Evolutionary conservation across 2,329 filamentous ascomycete genomes (phyloP).

Genomic region (Metarhizium guizhouense): DNA sequence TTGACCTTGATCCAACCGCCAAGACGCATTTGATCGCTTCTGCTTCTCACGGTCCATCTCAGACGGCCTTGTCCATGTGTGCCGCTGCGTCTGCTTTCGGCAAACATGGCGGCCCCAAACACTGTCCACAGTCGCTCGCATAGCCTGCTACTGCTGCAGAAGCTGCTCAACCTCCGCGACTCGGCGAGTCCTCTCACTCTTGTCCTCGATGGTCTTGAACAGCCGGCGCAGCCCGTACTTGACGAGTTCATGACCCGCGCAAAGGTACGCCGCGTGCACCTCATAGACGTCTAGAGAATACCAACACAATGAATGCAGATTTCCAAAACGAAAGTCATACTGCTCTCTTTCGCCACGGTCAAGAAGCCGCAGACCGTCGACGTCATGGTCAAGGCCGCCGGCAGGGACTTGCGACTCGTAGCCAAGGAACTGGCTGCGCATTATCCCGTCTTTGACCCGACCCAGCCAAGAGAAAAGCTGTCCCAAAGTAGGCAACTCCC

Average conservation of each 20-base stretch:
- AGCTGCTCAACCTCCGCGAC: constrained; percentile 69
- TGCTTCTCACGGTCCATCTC: background rate
- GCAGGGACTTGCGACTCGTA: constrained; percentile 48
- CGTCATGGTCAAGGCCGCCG: constrained; percentile 54
- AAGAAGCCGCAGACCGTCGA: constrained; percentile 56
- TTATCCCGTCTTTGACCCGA: constrained; percentile 30
- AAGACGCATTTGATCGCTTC: background rate
- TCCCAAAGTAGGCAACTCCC: constrained; percentile 30
- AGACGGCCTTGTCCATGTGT: background rate
- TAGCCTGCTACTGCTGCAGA: constrained; percentile 74
- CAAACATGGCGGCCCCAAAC: constrained; percentile 41
- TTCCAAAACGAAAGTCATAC: constrained; percentile 61
- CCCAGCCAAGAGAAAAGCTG: constrained; percentile 24
- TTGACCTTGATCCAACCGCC: background rate
- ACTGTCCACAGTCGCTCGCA: constrained; percentile 69
- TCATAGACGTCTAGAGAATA: background rate
- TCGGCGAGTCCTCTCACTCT: constrained; percentile 80
- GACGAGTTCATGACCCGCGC: constrained; percentile 68
- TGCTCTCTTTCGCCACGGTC: constrained; percentile 70
- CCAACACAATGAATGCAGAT: constrained; percentile 24
- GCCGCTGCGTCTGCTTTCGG: background rate
- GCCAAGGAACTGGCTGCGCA: constrained; percentile 50
- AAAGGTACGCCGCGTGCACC: constrained; percentile 40
- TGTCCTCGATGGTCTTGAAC: constrained; percentile 76
- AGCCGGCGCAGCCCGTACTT: constrained; percentile 62